A percentile compares a stretch with the other conserved stretches of the same genome.
Conservation (phyloP, 768 basidiomycete species). For the Lactarius indigo region DNA sequence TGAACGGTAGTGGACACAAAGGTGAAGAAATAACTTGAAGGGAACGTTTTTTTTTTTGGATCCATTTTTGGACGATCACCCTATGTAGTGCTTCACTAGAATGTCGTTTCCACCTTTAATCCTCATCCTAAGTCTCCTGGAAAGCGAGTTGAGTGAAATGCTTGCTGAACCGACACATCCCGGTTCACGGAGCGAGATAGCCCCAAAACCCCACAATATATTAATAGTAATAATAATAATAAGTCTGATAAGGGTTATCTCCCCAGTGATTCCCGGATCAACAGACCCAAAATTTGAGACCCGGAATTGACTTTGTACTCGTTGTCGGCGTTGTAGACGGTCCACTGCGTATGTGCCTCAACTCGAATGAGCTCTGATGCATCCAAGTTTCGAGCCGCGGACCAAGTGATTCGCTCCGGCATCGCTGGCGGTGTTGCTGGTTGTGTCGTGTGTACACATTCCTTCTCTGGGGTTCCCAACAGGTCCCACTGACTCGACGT, state of each 20-base stretch:
- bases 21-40: background rate
- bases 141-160: no score
- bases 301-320: background rate
- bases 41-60: no score
- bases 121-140: no score
- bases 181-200: no score
- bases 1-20: background rate
- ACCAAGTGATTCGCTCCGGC: constrained; percentile 67
- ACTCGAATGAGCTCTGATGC: constrained; percentile 61
- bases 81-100: no score
- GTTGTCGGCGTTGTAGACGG: no score
- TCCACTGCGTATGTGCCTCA: constrained; percentile 17
- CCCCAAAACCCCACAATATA: no score
- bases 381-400: constrained; percentile 28
- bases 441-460: constrained; percentile 66
- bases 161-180: no score
- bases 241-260: background rate
- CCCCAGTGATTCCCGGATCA: no score
- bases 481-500: constrained; percentile 17
- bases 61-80: no score
- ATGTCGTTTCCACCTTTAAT: no score
- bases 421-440: constrained; percentile 93
- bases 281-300: background rate
- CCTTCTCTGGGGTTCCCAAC: constrained; percentile 10
- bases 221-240: background rate